Evolutionary conservation across 1,284 basidiomycete species (phyloP).

Genomic region (Rhodofomes roseus): DNA sequence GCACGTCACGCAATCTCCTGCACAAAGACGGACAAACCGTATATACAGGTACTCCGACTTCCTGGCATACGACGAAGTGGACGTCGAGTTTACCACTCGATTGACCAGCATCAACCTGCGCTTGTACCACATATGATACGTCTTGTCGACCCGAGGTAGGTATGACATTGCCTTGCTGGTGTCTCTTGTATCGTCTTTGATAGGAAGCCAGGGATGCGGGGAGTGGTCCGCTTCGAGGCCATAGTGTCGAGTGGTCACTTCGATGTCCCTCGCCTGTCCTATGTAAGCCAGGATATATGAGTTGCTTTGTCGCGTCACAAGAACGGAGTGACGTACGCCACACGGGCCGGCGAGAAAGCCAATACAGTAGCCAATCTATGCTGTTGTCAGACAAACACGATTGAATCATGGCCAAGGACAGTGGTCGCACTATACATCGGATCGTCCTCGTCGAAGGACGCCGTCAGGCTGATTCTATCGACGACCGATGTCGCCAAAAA

Average conservation of each 20-base stretch:
- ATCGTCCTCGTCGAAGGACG: slow-evolving; percentile 57
- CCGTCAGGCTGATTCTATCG: slow-evolving; percentile 60
- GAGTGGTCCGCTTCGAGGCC: not conserved
- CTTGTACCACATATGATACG: not conserved
- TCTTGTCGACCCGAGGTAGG: not conserved
- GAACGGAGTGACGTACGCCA: slow-evolving; percentile 21
- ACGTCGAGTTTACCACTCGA: not conserved
- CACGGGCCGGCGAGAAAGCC: slow-evolving; percentile 31
- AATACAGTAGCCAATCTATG: slow-evolving; percentile 27
- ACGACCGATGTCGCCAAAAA: slow-evolving; percentile 41
- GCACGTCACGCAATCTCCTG: not conserved
- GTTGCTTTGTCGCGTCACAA: not conserved
- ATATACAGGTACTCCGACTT: not conserved
- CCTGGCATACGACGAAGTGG: no score
- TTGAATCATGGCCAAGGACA: not conserved
- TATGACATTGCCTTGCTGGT: not conserved
- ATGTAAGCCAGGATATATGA: not conserved
- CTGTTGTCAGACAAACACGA: not conserved
- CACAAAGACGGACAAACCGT: not conserved
- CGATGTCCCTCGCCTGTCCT: slow-evolving; percentile 9
- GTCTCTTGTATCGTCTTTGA: not conserved
- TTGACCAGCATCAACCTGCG: not conserved
- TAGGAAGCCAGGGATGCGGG: not conserved
- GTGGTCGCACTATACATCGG: slow-evolving; percentile 55
- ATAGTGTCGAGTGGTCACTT: not conserved